Percentiles rank a stretch among this genome's conserved stretches.
phyloP scores from a whole-genome alignment of 1,139 yeast genomes.

The Blastobotrys buckinghamii region DNA sequence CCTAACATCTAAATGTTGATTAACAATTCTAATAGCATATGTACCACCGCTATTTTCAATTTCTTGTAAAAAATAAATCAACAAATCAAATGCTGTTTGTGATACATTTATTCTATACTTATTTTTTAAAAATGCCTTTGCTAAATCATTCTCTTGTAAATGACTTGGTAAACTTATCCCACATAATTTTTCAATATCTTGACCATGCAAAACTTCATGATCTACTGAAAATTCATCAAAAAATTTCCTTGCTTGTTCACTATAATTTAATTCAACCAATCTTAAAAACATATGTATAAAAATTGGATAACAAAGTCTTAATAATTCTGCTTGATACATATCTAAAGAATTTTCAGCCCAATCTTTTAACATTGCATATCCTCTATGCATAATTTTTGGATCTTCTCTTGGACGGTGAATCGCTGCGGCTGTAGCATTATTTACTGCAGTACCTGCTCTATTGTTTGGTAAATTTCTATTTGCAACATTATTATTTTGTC shows the following conservation, averaged over 20 bases:
- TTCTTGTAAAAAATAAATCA: slow-evolving; percentile 83
- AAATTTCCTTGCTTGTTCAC: slow-evolving; percentile 62
- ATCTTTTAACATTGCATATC: slow-evolving; percentile 70
- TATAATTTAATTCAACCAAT: slow-evolving; percentile 57
- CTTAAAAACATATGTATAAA: slow-evolving; percentile 86
- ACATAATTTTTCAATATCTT: slow-evolving; percentile 65
- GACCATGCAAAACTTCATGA: slow-evolving; percentile 70
- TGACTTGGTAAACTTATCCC: slow-evolving; percentile 79
- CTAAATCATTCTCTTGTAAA: slow-evolving; percentile 73
- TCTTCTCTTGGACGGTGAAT: slow-evolving; percentile 8
- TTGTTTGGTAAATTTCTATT: background rate
- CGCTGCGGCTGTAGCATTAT: background rate
- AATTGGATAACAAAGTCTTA: slow-evolving; percentile 79
- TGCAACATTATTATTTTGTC: slow-evolving; percentile 14
- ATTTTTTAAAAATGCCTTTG: slow-evolving; percentile 64
- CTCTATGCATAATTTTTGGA: slow-evolving; percentile 68
- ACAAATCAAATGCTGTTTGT: slow-evolving; percentile 75
- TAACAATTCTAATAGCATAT: slow-evolving; percentile 73
- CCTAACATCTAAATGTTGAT: slow-evolving; percentile 71
- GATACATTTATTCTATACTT: slow-evolving; percentile 74
- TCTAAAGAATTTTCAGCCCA: slow-evolving; percentile 94
- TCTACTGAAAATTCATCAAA: slow-evolving; percentile 71
- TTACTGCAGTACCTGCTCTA: slow-evolving; percentile 3
- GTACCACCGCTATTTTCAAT: slow-evolving; percentile 93
- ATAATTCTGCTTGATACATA: slow-evolving; percentile 82